phyloP scores from a whole-genome alignment of 164 flowering plant genomes.

The Warburgia ugandensis region DNA sequence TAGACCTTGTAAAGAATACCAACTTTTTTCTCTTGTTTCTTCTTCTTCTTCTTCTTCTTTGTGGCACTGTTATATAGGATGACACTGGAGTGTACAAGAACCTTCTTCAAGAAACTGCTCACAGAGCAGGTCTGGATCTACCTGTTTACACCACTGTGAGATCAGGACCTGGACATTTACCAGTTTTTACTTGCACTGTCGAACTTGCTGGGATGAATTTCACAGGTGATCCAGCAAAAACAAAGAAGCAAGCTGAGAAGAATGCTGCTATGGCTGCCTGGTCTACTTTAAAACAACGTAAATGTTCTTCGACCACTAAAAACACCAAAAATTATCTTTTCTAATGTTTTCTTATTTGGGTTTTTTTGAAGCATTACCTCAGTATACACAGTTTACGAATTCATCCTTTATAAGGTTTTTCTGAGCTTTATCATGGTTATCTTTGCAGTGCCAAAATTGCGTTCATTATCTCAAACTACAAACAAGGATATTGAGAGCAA shows the following conservation, averaged over 20 bases:
- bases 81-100: slow-evolving; percentile 76
- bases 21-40: background rate
- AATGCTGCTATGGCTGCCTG: slow-evolving; percentile 89
- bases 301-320: background rate
- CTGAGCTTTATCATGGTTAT: slow-evolving; percentile 8
- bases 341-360: background rate
- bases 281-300: slow-evolving; percentile 61
- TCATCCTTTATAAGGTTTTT: background rate
- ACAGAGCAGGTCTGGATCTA: slow-evolving; percentile 55
- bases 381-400: background rate
- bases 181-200: slow-evolving; percentile 59
- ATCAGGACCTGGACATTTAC: slow-evolving; percentile 67
- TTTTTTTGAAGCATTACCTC: no score
- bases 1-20: no score
- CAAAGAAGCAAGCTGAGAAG: slow-evolving; percentile 87
- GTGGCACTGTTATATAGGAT: slow-evolving; percentile 27
- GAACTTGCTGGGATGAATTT: slow-evolving; percentile 61
- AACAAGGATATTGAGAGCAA: slow-evolving; percentile 22
- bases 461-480: slow-evolving; percentile 16
- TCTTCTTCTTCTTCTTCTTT: background rate
- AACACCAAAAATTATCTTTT: background rate
- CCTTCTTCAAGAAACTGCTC: slow-evolving; percentile 47
- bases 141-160: slow-evolving; percentile 66
- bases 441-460: slow-evolving; percentile 34
- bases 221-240: slow-evolving; percentile 70